These are phyloP conservation scores for Macrocystidia cucumis DNA, from an alignment of 1,284 basidiomycete species.

Conservation along the genomic window DNA sequence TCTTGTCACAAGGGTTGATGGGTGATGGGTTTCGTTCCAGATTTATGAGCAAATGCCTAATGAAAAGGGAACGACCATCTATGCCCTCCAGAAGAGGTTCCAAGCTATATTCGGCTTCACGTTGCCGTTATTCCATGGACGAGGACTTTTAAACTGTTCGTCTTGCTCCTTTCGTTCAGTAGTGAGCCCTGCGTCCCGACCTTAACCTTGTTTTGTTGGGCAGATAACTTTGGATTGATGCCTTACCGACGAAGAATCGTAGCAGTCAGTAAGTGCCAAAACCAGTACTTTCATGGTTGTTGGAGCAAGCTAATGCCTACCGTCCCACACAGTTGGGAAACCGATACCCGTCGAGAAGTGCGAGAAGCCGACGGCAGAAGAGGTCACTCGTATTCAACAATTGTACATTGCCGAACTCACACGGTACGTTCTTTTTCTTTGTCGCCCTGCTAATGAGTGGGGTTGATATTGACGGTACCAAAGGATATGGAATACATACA, in stretches of 20 bases:
- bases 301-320: neutral
- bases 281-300: neutral
- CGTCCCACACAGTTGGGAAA: constrained; percentile 59
- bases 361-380: constrained; percentile 76
- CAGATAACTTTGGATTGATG: constrained; percentile 86
- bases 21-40: constrained; percentile 27
- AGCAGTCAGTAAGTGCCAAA: constrained; percentile 71
- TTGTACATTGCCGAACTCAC: constrained; percentile 90
- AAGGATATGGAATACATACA: constrained; percentile 94
- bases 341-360: constrained; percentile 79
- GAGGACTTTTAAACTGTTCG: constrained; percentile 87
- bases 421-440: constrained; percentile 41
- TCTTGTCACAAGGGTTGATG: constrained; percentile 1
- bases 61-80: constrained; percentile 85
- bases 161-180: no score
- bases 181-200: neutral
- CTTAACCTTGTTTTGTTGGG: neutral
- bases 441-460: constrained; percentile 1
- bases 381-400: constrained; percentile 75
- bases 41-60: constrained; percentile 97
- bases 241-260: constrained; percentile 94
- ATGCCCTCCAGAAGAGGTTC: constrained; percentile 84
- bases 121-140: constrained; percentile 89
- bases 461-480: constrained; percentile 3
- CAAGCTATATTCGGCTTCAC: constrained; percentile 94